Evolutionary conservation across 2,329 filamentous ascomycete genomes (phyloP), one percentile per base, ranked within the genome.

Genomic region (Alternaria atra): DNA sequence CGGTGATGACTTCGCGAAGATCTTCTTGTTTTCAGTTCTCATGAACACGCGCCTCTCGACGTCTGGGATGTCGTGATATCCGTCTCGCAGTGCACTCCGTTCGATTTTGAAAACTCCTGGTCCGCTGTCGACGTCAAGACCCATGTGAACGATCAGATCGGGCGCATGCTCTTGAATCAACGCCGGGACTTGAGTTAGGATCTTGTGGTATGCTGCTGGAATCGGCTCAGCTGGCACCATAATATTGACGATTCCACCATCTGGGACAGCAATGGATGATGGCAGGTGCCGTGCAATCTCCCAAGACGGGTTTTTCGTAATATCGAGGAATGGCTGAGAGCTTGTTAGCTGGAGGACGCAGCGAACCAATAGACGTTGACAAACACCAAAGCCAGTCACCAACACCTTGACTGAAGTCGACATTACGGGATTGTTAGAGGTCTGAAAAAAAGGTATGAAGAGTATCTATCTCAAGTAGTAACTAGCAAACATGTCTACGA

Each of bases 301-400:
- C 85, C 88, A 94, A 3, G 92, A 93, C 8, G 93, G 92, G 74
- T 97, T 97, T 61, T 89, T 81, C 29, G 89, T 87, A 73, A 74
- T 89, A 44, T 89, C 83, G 69, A 90, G 89, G 78, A 96, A 97
- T 1, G 93, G 90, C 91, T 94, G n/a, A 20, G 58, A 44, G 34
- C 10, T n/a, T 6, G 59, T 63, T 55, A 64, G 60, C 29, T 37
- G 37, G 43, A 12, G 23, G 37, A 20, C 37, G n/a, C 9, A 20
- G 15, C 15, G 35, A 20, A 37, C 15, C 43, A 23, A 25, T 55
- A 15, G 30, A 32, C 25, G 43, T 29, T 12, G 25, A 65, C 68
- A 50, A 29, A 71, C 80, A 47, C 80, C 81, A 67, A 83, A 83
- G 17, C 81, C 81, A 8, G 80, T 84, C n/a, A 84, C 77, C 20